Percentiles rank a stretch among this genome's conserved stretches.
Evolutionary conservation across 306 rosid species (phyloP).

Genomic region (Ormosia semicastrata): DNA sequence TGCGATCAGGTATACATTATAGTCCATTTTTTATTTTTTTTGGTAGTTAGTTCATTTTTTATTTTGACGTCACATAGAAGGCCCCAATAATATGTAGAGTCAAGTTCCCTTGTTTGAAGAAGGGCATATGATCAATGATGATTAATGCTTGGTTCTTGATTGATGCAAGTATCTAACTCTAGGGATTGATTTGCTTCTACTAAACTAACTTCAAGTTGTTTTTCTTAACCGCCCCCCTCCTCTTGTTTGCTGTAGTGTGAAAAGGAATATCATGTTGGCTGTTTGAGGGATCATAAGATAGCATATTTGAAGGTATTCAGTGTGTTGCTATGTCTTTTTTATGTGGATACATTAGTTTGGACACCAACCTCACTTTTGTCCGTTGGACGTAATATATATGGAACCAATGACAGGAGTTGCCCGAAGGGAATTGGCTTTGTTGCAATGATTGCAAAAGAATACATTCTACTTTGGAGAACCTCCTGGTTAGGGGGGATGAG

Average conservation of each 20-base stretch:
- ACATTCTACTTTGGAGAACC: conserved; percentile 71
- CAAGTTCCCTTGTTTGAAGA: conserved; percentile 19
- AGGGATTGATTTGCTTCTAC: conserved; percentile 8
- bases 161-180: conserved; percentile 14
- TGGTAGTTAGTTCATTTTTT: background rate
- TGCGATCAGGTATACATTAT: conserved; percentile 82
- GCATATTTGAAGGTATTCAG: conserved; percentile 78
- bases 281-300: conserved; percentile 96
- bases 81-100: background rate
- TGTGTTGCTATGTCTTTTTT: conserved; percentile 24
- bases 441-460: conserved; percentile 73
- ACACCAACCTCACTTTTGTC: background rate
- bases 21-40: background rate
- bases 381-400: conserved; percentile 16
- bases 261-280: conserved; percentile 97
- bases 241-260: conserved; percentile 67
- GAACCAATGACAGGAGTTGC: conserved; percentile 74
- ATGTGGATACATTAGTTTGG: conserved; percentile 12
- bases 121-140: conserved; percentile 12
- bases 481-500: conserved; percentile 66
- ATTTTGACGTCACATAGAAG: conserved; percentile 19
- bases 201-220: conserved; percentile 2
- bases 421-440: conserved; percentile 96
- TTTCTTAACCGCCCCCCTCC: background rate
- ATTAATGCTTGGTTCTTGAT: conserved; percentile 4